Conservation (phyloP, 257 asterid species). For the Ophiorrhiza pumila region DNA sequence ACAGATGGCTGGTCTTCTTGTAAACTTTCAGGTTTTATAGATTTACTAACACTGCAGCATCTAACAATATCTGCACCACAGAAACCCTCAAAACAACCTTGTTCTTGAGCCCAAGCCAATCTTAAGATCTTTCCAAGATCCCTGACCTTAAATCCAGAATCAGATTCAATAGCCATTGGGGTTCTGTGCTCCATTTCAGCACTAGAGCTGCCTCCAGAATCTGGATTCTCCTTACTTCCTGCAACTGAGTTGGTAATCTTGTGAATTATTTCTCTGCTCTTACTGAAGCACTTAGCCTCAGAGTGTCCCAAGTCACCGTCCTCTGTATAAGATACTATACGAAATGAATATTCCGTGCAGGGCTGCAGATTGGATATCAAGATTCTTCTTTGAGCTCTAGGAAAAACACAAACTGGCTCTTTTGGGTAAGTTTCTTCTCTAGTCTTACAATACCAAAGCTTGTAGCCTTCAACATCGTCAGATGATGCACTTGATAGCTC, state of each 20-base stretch:
- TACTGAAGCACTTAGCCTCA: slow-evolving; percentile 74
- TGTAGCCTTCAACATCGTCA: slow-evolving; percentile 67
- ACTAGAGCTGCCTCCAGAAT: slow-evolving; percentile 52
- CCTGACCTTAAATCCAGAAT: slow-evolving; percentile 76
- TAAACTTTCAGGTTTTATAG: slow-evolving; percentile 41
- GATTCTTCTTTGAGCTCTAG: slow-evolving; percentile 69
- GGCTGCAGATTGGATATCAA: slow-evolving; percentile 77
- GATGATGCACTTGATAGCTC: slow-evolving; percentile 47
- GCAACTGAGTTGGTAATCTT: slow-evolving; percentile 34
- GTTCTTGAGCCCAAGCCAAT: slow-evolving; percentile 64
- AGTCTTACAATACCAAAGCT: slow-evolving; percentile 78
- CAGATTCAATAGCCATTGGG: slow-evolving; percentile 51
- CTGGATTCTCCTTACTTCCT: slow-evolving; percentile 42
- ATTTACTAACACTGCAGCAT: slow-evolving; percentile 33
- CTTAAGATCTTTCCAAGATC: slow-evolving; percentile 77
- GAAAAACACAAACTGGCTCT: slow-evolving; percentile 70
- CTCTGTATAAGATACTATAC: slow-evolving; percentile 63
- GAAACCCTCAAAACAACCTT: slow-evolving; percentile 51
- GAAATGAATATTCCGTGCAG: slow-evolving; percentile 72
- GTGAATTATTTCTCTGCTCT: slow-evolving; percentile 60
- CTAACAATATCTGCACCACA: slow-evolving; percentile 38
- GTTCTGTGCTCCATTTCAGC: slow-evolving; percentile 37
- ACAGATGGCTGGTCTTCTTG: slow-evolving; percentile 45
- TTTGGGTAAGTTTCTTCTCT: slow-evolving; percentile 61
- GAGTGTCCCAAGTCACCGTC: slow-evolving; percentile 74